Conservation (phyloP, 768 basidiomycete species). For the Suillus discolor region DNA sequence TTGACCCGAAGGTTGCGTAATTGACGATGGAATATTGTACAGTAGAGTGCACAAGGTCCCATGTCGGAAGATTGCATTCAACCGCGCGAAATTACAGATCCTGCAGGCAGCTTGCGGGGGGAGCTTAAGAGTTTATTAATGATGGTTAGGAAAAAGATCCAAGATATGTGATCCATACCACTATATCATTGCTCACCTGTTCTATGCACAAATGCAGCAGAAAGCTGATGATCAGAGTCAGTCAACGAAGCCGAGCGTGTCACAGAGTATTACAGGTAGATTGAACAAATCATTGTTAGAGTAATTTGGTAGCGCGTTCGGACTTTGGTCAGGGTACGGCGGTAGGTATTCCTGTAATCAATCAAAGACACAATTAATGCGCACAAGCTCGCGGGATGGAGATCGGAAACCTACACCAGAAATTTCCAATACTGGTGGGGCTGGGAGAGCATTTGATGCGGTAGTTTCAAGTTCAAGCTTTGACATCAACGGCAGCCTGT, state of each 20-base stretch:
- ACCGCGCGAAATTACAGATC: not conserved
- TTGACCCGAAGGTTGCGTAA: not conserved
- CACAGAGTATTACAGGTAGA: not conserved
- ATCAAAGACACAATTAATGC: not conserved
- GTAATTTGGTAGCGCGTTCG: too few relatives aligned
- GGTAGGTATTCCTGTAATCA: not conserved
- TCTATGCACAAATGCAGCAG: not conserved
- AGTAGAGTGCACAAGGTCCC: not conserved
- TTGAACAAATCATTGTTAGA: not conserved
- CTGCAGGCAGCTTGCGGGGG: not conserved
- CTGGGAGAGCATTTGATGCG: not conserved
- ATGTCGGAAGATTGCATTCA: not conserved
- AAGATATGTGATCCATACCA: not conserved
- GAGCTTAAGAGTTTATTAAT: not conserved
- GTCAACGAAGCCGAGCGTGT: not conserved
- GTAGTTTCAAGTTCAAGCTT: not conserved
- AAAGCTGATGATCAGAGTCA: not conserved
- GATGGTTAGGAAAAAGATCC: not conserved
- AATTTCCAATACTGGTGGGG: not conserved
- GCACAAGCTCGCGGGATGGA: not conserved
- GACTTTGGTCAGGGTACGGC: not conserved
- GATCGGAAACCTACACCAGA: not conserved
- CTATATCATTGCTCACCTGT: not conserved
- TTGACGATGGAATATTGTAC: too few relatives aligned
- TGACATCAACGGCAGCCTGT: not conserved